A percentile compares a stretch with the other conserved stretches of the same genome.
phyloP scores from a whole-genome alignment of 2,329 filamentous ascomycete species.

The Lachnellula arida region DNA sequence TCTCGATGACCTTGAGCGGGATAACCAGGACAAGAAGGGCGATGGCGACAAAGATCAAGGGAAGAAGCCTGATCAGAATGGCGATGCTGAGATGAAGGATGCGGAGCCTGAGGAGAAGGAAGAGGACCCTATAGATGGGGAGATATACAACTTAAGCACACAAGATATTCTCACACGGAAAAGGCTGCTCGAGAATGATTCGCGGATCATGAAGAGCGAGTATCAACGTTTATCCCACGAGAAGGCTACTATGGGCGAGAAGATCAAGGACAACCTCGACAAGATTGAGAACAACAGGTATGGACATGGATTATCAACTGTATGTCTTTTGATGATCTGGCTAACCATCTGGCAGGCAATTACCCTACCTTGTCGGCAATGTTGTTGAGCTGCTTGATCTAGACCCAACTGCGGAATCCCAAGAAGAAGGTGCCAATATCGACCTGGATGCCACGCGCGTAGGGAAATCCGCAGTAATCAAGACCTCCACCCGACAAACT shows the following conservation, averaged over 20 bases:
- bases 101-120: conserved; percentile 63
- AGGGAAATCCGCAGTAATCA: conserved; percentile 98
- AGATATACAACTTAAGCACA: conserved; percentile 89
- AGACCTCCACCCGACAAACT: conserved; percentile 96
- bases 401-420: conserved; percentile 91
- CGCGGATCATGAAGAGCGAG: conserved; percentile 98
- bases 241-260: conserved; percentile 92
- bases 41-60: conserved; percentile 53
- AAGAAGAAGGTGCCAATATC: conserved; percentile 97
- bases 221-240: conserved; percentile 91
- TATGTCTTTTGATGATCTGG: neutral
- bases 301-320: conserved; percentile 23
- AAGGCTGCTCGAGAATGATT: conserved; percentile 93
- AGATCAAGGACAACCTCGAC: conserved; percentile 98
- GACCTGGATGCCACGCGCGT: conserved; percentile 94
- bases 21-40: conserved; percentile 58
- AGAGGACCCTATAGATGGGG: conserved; percentile 83
- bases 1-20: conserved; percentile 69
- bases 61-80: conserved; percentile 52
- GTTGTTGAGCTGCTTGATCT: conserved; percentile 96
- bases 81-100: conserved; percentile 90
- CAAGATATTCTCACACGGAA: conserved; percentile 89
- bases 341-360: conserved; percentile 58
- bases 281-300: conserved; percentile 99
- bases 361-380: conserved; percentile 97